Conservation (phyloP, 176 grass and related monocot genomes). For the Triticum turgidum region DNA sequence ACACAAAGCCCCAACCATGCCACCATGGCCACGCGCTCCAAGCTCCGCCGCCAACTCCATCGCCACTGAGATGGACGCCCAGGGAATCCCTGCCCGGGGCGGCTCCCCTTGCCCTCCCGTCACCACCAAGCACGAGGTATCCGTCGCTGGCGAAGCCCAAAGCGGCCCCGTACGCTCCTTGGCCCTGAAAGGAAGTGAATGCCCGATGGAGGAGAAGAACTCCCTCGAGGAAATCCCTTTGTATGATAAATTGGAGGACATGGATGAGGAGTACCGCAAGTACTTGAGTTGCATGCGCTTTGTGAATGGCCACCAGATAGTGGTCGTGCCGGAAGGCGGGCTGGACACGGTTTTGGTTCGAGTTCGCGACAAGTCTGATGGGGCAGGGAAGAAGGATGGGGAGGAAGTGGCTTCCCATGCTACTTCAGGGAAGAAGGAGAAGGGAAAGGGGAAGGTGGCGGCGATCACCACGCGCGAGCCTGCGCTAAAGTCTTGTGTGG, state of each 20-base stretch:
- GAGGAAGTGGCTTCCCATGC: neutral
- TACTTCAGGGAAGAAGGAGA: neutral
- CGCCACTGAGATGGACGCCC: neutral
- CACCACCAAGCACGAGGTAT: conserved; percentile 30
- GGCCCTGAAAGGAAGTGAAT: too few relatives aligned
- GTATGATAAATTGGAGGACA: neutral
- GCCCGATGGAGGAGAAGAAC: neutral
- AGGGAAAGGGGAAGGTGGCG: neutral
- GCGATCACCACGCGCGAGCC: neutral
- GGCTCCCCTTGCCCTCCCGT: neutral
- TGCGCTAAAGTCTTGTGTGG: neutral
- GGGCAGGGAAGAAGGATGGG: neutral
- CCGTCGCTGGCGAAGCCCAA: neutral
- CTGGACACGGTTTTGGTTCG: neutral
- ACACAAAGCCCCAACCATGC: conserved; percentile 4
- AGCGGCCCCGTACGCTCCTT: neutral
- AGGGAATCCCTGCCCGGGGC: neutral
- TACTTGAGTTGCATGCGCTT: conserved; percentile 35
- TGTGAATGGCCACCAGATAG: neutral
- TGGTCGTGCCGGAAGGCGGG: conserved; percentile 21
- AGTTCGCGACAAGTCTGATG: neutral
- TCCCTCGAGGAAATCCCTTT: neutral
- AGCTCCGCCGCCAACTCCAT: neutral
- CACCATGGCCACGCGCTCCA: neutral
- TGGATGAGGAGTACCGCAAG: conserved; percentile 45